A percentile compares a stretch with the other conserved stretches of the same genome.
Evolutionary conservation across 345 rosid species (phyloP).

Genomic region (Boechera divaricarpa): DNA sequence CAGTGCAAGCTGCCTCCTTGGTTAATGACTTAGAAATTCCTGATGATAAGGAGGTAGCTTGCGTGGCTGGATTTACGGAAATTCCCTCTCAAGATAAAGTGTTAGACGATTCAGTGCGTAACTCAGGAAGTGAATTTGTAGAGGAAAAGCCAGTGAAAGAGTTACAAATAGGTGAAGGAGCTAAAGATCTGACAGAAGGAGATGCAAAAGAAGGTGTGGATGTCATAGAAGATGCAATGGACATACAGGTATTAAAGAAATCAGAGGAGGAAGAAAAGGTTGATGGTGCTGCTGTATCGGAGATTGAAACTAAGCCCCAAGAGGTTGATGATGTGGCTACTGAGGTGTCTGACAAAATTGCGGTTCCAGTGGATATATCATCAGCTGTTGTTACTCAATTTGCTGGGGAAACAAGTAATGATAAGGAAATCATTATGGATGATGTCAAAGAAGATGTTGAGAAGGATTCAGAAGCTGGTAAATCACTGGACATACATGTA

Average conservation of each 20-base stretch:
- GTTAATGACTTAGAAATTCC: conserved; percentile 41
- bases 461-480: conserved; percentile 29
- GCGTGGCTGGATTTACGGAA: conserved; percentile 41
- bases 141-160: conserved; percentile 22
- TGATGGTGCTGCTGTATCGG: conserved; percentile 22
- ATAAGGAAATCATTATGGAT: conserved; percentile 22
- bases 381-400: conserved; percentile 20
- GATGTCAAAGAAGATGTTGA: conserved; percentile 39
- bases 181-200: conserved; percentile 29
- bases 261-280: conserved; percentile 32
- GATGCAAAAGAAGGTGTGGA: conserved; percentile 23
- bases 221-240: conserved; percentile 33
- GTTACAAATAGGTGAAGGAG: conserved; percentile 32
- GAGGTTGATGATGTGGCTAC: conserved; percentile 34
- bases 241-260: conserved; percentile 21
- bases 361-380: conserved; percentile 20
- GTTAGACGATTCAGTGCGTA: conserved; percentile 25
- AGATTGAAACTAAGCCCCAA: conserved; percentile 30
- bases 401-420: conserved; percentile 9
- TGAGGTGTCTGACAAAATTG: conserved; percentile 22
- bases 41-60: conserved; percentile 38
- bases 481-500: conserved; percentile 28
- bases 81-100: conserved; percentile 28
- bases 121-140: conserved; percentile 22
- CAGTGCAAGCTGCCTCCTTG: conserved; percentile 32